Percentiles rank a stretch among this genome's conserved stretches.
Evolutionary conservation across 2,329 filamentous ascomycete species (phyloP).

Genomic region (Trichophyton verrucosum): DNA sequence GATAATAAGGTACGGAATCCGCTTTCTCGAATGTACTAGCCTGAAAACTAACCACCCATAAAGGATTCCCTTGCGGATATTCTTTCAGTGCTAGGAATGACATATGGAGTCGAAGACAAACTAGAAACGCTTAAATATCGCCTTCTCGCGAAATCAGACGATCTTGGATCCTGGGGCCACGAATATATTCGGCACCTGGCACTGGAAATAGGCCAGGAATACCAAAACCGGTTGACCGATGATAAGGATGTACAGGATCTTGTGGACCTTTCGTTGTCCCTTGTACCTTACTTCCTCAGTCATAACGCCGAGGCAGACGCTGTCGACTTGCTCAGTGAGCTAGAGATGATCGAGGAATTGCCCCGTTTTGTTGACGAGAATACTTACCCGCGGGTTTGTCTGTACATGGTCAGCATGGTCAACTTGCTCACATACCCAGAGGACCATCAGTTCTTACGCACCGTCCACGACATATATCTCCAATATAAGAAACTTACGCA

Average conservation of each 20-base stretch:
- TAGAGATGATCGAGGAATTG: constrained; percentile 92
- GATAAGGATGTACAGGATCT: constrained; percentile 77
- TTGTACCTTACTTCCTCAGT: constrained; percentile 90
- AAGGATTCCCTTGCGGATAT: constrained; percentile 76
- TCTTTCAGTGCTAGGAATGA: constrained; percentile 96
- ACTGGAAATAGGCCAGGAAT: constrained; percentile 90
- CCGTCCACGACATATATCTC: constrained; percentile 87
- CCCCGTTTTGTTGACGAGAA: constrained; percentile 83
- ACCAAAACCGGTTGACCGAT: constrained; percentile 70
- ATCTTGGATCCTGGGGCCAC: constrained; percentile 95
- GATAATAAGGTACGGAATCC: constrained; percentile 59
- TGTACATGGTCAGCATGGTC: constrained; percentile 99
- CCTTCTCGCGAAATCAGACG: constrained; percentile 74
- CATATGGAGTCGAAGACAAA: constrained; percentile 90
- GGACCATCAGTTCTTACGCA: constrained; percentile 87
- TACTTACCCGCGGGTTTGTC: constrained; percentile 81
- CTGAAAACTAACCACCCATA: constrained; percentile 5
- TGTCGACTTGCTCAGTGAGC: constrained; percentile 89
- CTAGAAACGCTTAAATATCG: constrained; percentile 95
- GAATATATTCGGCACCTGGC: constrained; percentile 95
- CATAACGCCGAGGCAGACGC: constrained; percentile 98
- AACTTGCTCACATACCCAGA: constrained; percentile 94
- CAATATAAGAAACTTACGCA: constrained; percentile 86
- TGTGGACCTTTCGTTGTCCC: constrained; percentile 65
- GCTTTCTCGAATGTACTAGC: constrained; percentile 4